Evolutionary conservation across 441 rosid species (phyloP), one percentile per base, ranked within the genome.

Genomic region (Eutrema salsugineum): DNA sequence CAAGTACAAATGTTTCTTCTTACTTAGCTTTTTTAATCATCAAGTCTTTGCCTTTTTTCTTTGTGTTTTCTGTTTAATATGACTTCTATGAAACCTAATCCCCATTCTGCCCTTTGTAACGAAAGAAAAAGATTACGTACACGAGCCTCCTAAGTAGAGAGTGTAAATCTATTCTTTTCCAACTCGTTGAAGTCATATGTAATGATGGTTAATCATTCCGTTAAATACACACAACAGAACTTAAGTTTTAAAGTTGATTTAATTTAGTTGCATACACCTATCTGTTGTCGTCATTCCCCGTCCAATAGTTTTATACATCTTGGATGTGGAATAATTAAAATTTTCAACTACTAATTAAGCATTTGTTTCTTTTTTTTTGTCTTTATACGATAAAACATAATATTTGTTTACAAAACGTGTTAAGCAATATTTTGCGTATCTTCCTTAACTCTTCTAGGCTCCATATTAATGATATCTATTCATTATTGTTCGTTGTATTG

Each of bases 161-260:
- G 66, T 63, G 70, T 76, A 63, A 69, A 76, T 55, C 66, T n/a
- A 70, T 24, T 57, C 30, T 30, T 39, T 76, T 70, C 62, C 62
- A 76, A 76, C 70, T 30, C 67, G 44, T 22, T 47, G 15, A 48
- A 69, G 79, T 69, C 75, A 47, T 63, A 69, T 63, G 40, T 69
- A 63, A 76, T 76, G 79, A 76, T 76, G 79, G 39, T 76, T 48
- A 76, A 76, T 69, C 70, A 69, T 76, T 69, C 59, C 70, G 79
- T 75, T 63, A 75, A 62, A 68, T 46, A 44, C 38, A 67, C 43
- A 75, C 35, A 68, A 44, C 14, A 62, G 43, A 48, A 60, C 68
- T 61, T 60, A 24, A 48, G 24, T 51, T 61, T 50, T 35, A 59
- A 75, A 75, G 69, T 68, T 68, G 1, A 44, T 61, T 51, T 61